phyloP scores from a whole-genome alignment of 164 flowering plant genomes.

The Sextonia rubra region DNA sequence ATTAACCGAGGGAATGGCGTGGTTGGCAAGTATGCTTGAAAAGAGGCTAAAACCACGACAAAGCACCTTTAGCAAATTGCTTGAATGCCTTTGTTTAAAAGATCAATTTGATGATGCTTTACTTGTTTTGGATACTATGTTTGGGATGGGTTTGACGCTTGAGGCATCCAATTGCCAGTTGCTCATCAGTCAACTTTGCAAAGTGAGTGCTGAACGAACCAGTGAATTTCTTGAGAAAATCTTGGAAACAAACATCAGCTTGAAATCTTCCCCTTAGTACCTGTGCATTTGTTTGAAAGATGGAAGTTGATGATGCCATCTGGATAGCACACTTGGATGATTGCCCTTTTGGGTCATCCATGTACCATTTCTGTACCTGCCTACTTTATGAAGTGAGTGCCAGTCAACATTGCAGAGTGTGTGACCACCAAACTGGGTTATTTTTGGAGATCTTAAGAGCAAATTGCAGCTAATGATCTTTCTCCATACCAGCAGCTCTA shows the following conservation, averaged over 20 bases:
- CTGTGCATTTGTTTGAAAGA: too few species aligned
- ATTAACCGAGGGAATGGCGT: constrained; percentile 37
- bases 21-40: constrained; percentile 37
- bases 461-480: too few species aligned
- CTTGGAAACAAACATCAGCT: constrained; percentile 17
- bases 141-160: constrained; percentile 32
- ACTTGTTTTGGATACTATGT: constrained; percentile 34
- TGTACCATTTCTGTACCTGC: too few species aligned
- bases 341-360: too few species aligned
- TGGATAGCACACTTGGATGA: too few species aligned
- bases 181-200: constrained; percentile 30
- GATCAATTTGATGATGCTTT: constrained; percentile 45
- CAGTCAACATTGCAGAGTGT: too few species aligned
- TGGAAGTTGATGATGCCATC: too few species aligned
- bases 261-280: neutral
- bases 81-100: constrained; percentile 28
- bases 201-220: constrained; percentile 15
- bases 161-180: constrained; percentile 12
- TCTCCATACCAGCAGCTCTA: neutral
- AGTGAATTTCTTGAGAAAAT: constrained; percentile 23
- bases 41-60: constrained; percentile 35
- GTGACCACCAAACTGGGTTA: too few species aligned
- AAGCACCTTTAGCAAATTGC: constrained; percentile 33
- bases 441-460: too few species aligned
- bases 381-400: too few species aligned